Percentiles rank a stretch among this genome's conserved stretches.
phyloP scores from a whole-genome alignment of 1,139 yeast genomes.

The Debaryomycetaceae sp. region DNA sequence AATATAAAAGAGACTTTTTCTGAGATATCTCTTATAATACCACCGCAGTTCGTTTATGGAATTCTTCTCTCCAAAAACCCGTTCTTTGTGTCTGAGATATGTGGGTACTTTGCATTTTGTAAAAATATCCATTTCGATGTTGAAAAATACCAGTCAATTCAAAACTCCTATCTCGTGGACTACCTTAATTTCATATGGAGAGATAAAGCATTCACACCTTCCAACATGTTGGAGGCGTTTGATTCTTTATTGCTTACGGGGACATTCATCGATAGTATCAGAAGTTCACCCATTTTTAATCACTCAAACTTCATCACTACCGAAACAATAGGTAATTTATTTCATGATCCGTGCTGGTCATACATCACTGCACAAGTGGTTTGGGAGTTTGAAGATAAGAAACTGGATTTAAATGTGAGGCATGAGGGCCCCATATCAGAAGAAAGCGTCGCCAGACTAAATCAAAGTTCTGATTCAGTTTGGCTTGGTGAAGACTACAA shows the following conservation, averaged over 20 bases:
- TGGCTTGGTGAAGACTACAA: constrained; percentile 35
- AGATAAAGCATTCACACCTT: constrained; percentile 34
- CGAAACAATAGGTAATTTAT: constrained; percentile 45
- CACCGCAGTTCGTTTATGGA: constrained; percentile 35
- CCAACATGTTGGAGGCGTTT: constrained; percentile 12
- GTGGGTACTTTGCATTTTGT: constrained; percentile 46
- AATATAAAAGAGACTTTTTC: constrained; percentile 10
- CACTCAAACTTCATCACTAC: constrained; percentile 20
- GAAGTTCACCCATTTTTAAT: constrained; percentile 28
- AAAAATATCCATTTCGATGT: constrained; percentile 25
- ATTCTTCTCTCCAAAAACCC: constrained; percentile 40
- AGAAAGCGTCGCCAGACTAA: constrained; percentile 22
- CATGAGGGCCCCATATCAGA: constrained; percentile 47
- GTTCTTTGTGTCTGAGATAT: constrained; percentile 40
- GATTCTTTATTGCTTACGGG: constrained; percentile 43
- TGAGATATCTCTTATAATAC: constrained; percentile 23
- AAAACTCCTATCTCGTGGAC: constrained; percentile 58
- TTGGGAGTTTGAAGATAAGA: constrained; percentile 45
- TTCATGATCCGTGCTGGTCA: constrained; percentile 55
- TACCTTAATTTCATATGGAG: constrained; percentile 63
- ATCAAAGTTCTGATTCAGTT: constrained; percentile 13
- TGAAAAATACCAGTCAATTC: constrained; percentile 31
- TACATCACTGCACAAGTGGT: constrained; percentile 42
- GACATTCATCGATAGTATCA: constrained; percentile 30
- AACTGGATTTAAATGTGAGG: constrained; percentile 21